Evolutionary conservation across 345 rosid species (phyloP), one percentile per base, ranked within the genome.

Genomic region (Arabidopsis arenosa): DNA sequence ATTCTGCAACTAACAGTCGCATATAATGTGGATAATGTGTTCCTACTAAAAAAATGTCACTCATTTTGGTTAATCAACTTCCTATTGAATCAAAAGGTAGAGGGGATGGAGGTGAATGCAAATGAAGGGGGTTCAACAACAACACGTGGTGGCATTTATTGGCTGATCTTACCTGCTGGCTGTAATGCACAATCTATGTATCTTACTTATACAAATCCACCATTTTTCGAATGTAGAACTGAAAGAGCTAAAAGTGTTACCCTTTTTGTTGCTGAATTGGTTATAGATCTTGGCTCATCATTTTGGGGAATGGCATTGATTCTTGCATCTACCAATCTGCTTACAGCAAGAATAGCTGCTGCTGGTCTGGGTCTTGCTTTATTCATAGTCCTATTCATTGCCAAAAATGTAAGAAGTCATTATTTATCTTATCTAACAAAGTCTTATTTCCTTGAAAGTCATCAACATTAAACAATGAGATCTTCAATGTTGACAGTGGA

Each of bases 231-330:
- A 56, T 26, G 23, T 36, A 28, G 28, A 32, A 32, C 0, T 30
- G 35, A 54, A 63, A 52, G 13, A 2, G 4, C 65, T 44, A 47
- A 74, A 65, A 15, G 15, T 54, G 21, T 33, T 45, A 53, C 21
- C 35, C 0, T 44, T 41, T 1, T 36, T 77, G 63, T 15, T 70
- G 41, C 9, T 77, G 66, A 28, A 28, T 48, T 63, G 35, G 17
- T 30, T 80, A 63, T 85, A 94, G 99, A 95, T 85, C 91, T 95
- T 70, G 99, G 99, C 33, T 95, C 99, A 32, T 95, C 99, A 51
- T 95, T 95, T 83, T 95, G 99, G 99, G 99, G 99, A 77, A 95
- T 95, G 99, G 85, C 83, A 74, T 85, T 95, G 85, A 86, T 95
- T 67, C 97, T 95, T 81, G 96, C 97, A 71, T 92, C 99, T 4